Base-by-base conservation (phyloP, 2,329 filamentous ascomycete species). In the Xylaria sp. region DNA sequence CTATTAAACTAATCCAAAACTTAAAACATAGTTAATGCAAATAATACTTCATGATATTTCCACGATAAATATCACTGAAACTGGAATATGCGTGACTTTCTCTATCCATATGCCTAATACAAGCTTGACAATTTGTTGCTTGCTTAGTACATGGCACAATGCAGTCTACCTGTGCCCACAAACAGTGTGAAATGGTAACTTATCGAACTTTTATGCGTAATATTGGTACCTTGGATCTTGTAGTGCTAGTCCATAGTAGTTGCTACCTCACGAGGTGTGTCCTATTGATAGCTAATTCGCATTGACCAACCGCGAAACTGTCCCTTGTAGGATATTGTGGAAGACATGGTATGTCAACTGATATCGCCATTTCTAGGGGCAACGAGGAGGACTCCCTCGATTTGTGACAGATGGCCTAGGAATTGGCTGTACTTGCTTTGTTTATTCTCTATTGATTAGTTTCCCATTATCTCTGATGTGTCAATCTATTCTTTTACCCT, bases 1-100 rank as follows among this genome's bases (percentile, higher is more conserved):
- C 55, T 72, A n/a, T 21, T 72, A 9, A 48, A 23, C 44, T 71
- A 32, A 61, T 27, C 5, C 12, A n/a, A n/a, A 16, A 58, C 13
- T 47, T 6, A 6, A 27, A 59, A 18, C 27, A 18, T 27, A 51
- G 9, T 35, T 35, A 60, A 60, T 62, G 5, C 32, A 5, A 50
- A 60, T 60, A 32, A 13, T 57, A 44, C 18, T 18, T n/a, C 40
- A 18, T 44, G 16, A 18, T 44, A 13, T 5, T 3, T 32, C n/a
- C 6, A 13, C 18, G 0, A 29, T 5, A 53, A 12, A 18, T 40
- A 42, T 25, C 54, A 5, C 48, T 23, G 25, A 40, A 58, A 16
- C 27, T 5, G 16, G 8, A 35, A 29, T 12, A 53, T 40, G 21
- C 2, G 23, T 44, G 18, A n/a, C 5, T 57, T 42, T 2, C 54